Evolutionary conservation across 2,329 filamentous ascomycete genomes (phyloP), one percentile per base, ranked within the genome.

Genomic region (Aphanocladium album): DNA sequence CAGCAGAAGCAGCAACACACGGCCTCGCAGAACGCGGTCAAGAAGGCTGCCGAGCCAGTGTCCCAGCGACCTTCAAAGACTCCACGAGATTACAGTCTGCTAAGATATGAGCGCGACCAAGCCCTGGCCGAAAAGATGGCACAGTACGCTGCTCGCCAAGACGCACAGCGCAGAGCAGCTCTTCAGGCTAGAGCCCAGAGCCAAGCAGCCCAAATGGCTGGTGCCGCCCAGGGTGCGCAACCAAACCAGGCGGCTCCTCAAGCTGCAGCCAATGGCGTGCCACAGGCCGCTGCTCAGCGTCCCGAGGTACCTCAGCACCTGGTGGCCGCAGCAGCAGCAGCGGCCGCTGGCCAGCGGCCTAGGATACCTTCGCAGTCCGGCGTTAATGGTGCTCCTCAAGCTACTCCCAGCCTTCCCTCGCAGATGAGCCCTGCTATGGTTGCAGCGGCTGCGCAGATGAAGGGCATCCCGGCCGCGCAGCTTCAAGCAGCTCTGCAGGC

Each of bases 1-100:
- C 79, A 86, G 30, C 91, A 95, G 71, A 98, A 98, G 77, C 90
- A 95, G 71, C 89, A 93, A 70, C 91, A 97, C 71, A 90, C 96
- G 69, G 83, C 86, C 62, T 84, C 88, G 12, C 84, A 85, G 64
- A 84, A 91, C 60, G 90, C 91, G 53, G 89, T 89, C 35, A 87
- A 95, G 59, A 97, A 97, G 74, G 83, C 86, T 16, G 89, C 89
- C 62, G 91, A 96, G 68, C 71, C 75, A 21, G 74, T 77, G 19
- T 77, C 80, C 52, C 79, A 76, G 56, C 74, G 76, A 67, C 83
- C 72, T 69, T 83, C 73, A 70, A 90, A 92, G 70, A 96, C 93
- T 0, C 95, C 95, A 0, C 85, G 90, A 67, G 91, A 98, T 66
- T 96, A 97, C 72, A 97, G 93, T 70, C 83, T 90, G 57, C 82